These are phyloP conservation scores for Scenedesmus sp. DNA, from an alignment of 163 green algal species.

Conservation along the genomic window DNA sequence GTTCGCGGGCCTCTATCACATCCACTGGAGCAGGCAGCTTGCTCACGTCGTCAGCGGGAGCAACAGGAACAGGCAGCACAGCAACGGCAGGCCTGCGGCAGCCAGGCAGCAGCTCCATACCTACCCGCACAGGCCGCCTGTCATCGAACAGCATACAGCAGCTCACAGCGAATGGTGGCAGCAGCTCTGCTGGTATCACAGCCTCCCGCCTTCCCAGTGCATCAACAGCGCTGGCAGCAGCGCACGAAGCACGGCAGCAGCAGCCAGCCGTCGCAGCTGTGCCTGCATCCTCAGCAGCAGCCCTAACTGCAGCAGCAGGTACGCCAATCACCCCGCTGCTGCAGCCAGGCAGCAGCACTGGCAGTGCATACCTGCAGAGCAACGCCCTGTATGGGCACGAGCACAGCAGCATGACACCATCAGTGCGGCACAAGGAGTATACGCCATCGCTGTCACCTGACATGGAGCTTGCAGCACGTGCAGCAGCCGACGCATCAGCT, in stretches of 20 bases:
- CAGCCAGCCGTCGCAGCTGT: not conserved
- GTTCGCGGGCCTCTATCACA: not conserved
- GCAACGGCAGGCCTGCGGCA: not conserved
- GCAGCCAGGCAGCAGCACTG: slow-evolving; percentile 3
- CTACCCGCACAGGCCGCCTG: not conserved
- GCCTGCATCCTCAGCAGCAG: not conserved
- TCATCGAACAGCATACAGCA: slow-evolving; percentile 7
- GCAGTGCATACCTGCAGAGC: slow-evolving; percentile 28
- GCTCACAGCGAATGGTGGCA: not conserved
- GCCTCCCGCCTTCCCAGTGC: not conserved
- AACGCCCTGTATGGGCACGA: slow-evolving; percentile 43
- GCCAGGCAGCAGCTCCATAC: not conserved
- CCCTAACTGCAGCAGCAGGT: slow-evolving; percentile 1
- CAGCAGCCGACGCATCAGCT: slow-evolving; percentile 2
- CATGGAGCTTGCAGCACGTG: slow-evolving; percentile 2
- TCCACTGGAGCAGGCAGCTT: not conserved
- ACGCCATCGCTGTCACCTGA: slow-evolving; percentile 35
- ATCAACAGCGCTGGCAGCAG: not conserved
- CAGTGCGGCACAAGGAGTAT: slow-evolving; percentile 33
- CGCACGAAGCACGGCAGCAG: not conserved
- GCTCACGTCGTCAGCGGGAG: not conserved
- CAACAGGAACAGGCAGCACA: not conserved
- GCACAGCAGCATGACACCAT: slow-evolving; percentile 49
- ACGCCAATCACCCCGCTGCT: not conserved
- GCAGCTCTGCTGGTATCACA: not conserved